Base-by-base conservation (phyloP, 495 filamentous ascomycete species). In the Parmelia sp. region DNA sequence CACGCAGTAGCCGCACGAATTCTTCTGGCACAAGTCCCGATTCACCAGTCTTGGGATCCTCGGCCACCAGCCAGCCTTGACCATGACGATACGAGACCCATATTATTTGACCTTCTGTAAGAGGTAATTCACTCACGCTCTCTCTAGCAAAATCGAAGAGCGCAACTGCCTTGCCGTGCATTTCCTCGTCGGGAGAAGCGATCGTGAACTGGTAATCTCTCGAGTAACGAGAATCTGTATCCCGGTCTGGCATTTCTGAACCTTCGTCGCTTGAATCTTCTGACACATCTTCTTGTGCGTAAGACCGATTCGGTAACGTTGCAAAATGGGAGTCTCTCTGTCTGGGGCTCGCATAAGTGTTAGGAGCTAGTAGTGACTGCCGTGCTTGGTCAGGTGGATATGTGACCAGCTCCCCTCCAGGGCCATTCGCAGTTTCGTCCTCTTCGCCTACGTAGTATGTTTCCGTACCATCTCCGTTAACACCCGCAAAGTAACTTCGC, bases 141-240 rank as follows among this genome's bases (percentile, higher is more conserved):
- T 97, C 94, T 33, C 91, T 84, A 60, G 86, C 85, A 73, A 98
- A 98, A 73, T 96, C 91, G 71, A 95, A 98, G 17, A 98, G 80
- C 8, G 94, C 95, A 29, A 98, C 90, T 42, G 93, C 93, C 71
- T 96, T 96, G 49, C 93, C 93, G 72, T 96, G 91, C 90, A 96
- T 96, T 73, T 96, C 92, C 75, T 97, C 93, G 70, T 96, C 93
- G 11, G 93, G 91, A 31, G 90, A 95, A 27, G 90, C 92, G 65
- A 97, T 96, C 8, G 91, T 93, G 70, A 97, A 96, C 69, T 94
- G 89, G 74, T 96, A 96, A 70, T 96, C 90, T 59, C 88, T 84
- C 35, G 90, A 91, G 70, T 90, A 95, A 66, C 90, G 80, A 40
- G 88, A 88, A 62, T 86, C 80, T 64, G 83, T 83, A 55, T 66